Base-by-base conservation (phyloP, 2,329 filamentous ascomycete species). In the Escovopsis weberi region DNA sequence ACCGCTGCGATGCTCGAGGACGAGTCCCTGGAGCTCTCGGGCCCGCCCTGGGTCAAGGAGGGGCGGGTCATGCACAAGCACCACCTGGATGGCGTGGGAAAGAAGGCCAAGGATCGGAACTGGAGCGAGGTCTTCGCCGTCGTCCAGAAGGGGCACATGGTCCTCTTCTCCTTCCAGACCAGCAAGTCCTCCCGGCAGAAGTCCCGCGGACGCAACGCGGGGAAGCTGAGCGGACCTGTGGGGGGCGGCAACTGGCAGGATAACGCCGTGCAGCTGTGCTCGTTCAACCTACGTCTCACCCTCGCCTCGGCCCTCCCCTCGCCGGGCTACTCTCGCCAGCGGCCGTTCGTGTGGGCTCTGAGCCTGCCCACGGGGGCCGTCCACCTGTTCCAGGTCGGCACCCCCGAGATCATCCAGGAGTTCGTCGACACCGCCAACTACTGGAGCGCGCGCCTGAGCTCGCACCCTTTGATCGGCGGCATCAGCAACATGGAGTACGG, bases 211-310 rank as follows among this genome's bases (percentile, higher is more conserved):
- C 68, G 72, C 41, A 61, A 64, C 33, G 65, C 67, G 19, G 63
- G 69, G 45, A 68, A 67, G 47, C 62, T 68, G 41, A 69, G 68
- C 44, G 72, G 73, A 9, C 78, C 83, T 6, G 91, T 96, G 2
- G 91, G 91, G 50, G 91, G 91, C 47, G 91, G 91, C 23, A 96
- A 98, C 60, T 98, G 91, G 91, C 89, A 89, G 60, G 88, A 95
- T 51, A 96, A 94, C 56, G 91, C 91, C 5, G 87, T 94, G 49
- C 85, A 80, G 49, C 70, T 95, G 9, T 88, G 85, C 53, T 82
- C 81, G 18, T 96, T 95, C 60, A 79, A 83, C 37, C 75, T 98
- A 7, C 78, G 88, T 18, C 88, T 96, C 59, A 93, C 88, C 1
- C 83, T 96, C 50, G 91, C 91, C 10, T 94, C 86, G 43, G 79